Evolutionary conservation across 441 rosid species (phyloP).

Genomic region (Gossypium schwendimanii): DNA sequence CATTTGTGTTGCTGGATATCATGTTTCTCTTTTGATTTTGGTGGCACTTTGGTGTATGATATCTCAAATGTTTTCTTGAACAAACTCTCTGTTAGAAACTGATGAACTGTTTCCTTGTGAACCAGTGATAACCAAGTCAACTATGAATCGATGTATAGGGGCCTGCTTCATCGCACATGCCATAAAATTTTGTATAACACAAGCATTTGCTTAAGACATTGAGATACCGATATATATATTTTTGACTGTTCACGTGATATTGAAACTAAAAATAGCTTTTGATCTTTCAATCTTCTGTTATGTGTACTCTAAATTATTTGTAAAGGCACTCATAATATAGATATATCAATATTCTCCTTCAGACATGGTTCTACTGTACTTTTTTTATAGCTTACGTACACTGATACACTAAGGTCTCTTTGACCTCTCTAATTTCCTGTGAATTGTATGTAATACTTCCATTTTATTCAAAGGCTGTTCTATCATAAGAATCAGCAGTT

Average conservation of each 20-base stretch:
- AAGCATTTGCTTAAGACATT: constrained; percentile 13
- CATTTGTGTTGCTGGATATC: background rate
- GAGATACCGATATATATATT: background rate
- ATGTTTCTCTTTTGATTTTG: background rate
- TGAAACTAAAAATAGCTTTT: background rate
- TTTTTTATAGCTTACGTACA: background rate
- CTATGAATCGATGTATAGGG: constrained; percentile 25
- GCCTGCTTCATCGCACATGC: constrained; percentile 36
- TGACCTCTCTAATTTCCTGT: background rate
- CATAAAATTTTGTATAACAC: constrained; percentile 26
- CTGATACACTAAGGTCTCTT: background rate
- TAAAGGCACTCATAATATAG: background rate
- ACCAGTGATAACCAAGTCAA: constrained; percentile 34
- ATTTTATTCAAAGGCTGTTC: background rate
- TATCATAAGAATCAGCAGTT: background rate
- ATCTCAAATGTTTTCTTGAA: background rate
- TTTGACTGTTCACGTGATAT: background rate
- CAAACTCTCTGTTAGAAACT: background rate
- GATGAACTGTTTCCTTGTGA: background rate
- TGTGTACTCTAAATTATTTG: background rate
- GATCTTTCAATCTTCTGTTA: background rate
- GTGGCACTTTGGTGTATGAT: background rate
- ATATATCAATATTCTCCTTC: background rate
- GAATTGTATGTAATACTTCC: background rate
- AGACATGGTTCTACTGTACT: background rate